Conservation (phyloP, 1,284 basidiomycete genomes). For the Trametes polyzona region DNA sequence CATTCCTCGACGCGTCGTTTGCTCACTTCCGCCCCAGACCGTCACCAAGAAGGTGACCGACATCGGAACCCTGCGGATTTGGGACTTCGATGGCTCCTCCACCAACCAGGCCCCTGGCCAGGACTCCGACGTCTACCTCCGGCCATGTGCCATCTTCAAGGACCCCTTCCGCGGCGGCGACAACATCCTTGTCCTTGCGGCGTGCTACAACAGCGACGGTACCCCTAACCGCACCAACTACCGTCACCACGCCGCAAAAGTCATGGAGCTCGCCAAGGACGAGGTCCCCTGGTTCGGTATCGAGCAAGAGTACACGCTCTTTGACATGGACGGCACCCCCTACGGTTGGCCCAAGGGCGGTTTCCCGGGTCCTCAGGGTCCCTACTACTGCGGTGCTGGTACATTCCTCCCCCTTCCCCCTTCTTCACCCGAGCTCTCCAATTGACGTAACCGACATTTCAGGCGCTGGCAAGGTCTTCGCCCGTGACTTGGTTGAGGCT, state of each 20-base stretch:
- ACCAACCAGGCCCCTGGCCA: constrained; percentile 94
- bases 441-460: constrained; percentile 17
- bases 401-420: constrained; percentile 37
- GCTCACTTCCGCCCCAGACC: constrained; percentile 52
- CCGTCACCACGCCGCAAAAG: constrained; percentile 89
- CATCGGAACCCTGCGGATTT: constrained; percentile 87
- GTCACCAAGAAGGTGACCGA: constrained; percentile 85
- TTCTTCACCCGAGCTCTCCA: constrained; percentile 7
- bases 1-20: background rate
- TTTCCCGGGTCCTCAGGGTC: constrained; percentile 99
- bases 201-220: constrained; percentile 99
- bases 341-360: constrained; percentile 98
- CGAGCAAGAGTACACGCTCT: constrained; percentile 99
- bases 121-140: constrained; percentile 98
- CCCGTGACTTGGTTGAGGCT: constrained; percentile 98
- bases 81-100: constrained; percentile 99
- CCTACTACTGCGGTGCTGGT: constrained; percentile 99
- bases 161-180: constrained; percentile 99
- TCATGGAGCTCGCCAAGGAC: constrained; percentile 89
- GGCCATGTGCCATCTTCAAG: constrained; percentile 96
- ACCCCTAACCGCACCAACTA: constrained; percentile 98
- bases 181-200: constrained; percentile 96
- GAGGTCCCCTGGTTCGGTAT: constrained; percentile 96
- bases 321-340: constrained; percentile 90
- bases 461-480: constrained; percentile 97